phyloP scores from a whole-genome alignment of 345 rosid genomes.

The Acer campestre region DNA sequence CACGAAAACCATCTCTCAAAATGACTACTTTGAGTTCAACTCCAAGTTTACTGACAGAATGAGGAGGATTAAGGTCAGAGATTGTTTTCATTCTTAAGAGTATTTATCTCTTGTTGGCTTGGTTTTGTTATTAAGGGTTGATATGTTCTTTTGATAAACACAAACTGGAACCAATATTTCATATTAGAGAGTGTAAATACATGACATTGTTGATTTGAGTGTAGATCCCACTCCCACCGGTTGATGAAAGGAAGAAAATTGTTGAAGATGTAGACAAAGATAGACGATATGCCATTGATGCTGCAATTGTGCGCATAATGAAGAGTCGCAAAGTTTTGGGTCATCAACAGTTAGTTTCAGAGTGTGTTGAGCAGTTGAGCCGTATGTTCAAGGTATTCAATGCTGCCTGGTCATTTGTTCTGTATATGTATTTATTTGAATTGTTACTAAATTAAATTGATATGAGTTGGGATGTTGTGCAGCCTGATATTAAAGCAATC shows the following conservation, averaged over 20 bases:
- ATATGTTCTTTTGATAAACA: no score
- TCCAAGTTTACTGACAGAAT: constrained; percentile 78
- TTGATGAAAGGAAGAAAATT: constrained; percentile 91
- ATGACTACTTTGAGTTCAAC: constrained; percentile 70
- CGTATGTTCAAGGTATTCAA: constrained; percentile 88
- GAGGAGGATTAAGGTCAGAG: constrained; percentile 91
- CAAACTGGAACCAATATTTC: not conserved
- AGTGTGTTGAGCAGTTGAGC: constrained; percentile 91
- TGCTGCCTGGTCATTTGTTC: no score
- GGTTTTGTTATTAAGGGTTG: not conserved
- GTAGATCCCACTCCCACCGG: constrained; percentile 92
- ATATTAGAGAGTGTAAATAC: not conserved
- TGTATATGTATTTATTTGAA: not conserved
- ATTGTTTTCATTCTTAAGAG: constrained; percentile 9
- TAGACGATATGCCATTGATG: constrained; percentile 90
- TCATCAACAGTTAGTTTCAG: constrained; percentile 80
- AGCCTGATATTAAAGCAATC: constrained; percentile 96
- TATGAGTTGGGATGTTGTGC: constrained; percentile 20
- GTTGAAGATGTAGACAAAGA: constrained; percentile 95
- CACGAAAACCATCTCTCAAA: constrained; percentile 57
- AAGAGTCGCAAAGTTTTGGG: constrained; percentile 86
- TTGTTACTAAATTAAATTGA: no score
- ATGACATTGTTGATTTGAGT: constrained; percentile 25
- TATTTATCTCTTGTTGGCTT: not conserved
- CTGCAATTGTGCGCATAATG: constrained; percentile 98